Conservation (phyloP, 176 grass and related monocot genomes). For the Phragmites australis region DNA sequence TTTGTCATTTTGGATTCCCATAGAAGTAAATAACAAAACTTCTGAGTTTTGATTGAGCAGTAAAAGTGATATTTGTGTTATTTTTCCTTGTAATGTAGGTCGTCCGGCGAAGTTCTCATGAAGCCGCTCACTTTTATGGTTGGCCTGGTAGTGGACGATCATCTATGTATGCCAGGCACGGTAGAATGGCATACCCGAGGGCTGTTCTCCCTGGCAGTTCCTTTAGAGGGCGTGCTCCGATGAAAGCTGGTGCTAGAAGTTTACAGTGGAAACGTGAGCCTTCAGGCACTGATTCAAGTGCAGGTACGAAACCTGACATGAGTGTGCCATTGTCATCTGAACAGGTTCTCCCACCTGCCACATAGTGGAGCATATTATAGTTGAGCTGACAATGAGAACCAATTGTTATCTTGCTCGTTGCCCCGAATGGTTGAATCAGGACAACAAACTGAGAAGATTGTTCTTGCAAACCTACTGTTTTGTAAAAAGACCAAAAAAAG, state of each 20-base stretch:
- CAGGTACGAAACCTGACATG: conserved; percentile 49
- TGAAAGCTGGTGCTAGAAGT: conserved; percentile 85
- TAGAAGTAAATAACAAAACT: background rate
- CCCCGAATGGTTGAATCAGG: conserved; percentile 24
- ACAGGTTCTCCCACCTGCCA: conserved; percentile 52
- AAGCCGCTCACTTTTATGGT: conserved; percentile 79
- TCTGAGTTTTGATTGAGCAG: background rate
- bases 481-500: conserved; percentile 39
- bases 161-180: conserved; percentile 53
- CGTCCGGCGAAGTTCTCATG: conserved; percentile 69
- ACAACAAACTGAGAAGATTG: conserved; percentile 25
- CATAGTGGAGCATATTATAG: conserved; percentile 34
- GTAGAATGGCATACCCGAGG: conserved; percentile 70
- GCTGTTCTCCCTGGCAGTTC: conserved; percentile 49
- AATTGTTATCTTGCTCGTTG: background rate
- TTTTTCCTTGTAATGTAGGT: conserved; percentile 57
- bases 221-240: conserved; percentile 53
- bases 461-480: conserved; percentile 33
- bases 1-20: conserved; percentile 8
- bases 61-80: background rate
- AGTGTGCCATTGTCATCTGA: conserved; percentile 43
- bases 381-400: conserved; percentile 36
- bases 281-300: conserved; percentile 41
- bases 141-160: conserved; percentile 58
- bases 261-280: conserved; percentile 90